A percentile compares a stretch with the other conserved stretches of the same genome.
Evolutionary conservation across 1,139 yeast species (phyloP).

Genomic region (Wickerhamiella pararugosa): DNA sequence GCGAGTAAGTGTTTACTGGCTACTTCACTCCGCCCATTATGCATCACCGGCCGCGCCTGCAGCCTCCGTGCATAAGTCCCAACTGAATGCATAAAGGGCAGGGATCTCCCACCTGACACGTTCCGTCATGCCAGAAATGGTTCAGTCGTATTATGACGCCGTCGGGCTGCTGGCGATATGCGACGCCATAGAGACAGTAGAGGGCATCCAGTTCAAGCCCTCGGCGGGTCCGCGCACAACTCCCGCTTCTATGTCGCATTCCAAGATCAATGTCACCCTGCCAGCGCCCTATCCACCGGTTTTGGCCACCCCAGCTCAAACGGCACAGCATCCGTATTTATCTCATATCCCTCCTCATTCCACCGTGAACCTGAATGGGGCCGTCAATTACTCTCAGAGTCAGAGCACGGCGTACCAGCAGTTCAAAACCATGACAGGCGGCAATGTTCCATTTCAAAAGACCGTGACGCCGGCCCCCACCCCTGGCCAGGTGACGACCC

Average conservation of each 20-base stretch:
- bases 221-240: conserved; percentile 9
- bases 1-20: too few relatives aligned
- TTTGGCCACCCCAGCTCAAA: background rate
- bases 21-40: too few relatives aligned
- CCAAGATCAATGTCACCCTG: conserved; percentile 4
- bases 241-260: conserved; percentile 5
- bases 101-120: too few relatives aligned
- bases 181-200: conserved; percentile 28
- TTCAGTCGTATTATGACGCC: conserved; percentile 25
- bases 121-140: conserved; percentile 2
- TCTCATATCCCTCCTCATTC: conserved; percentile 16
- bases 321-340: conserved; percentile 13
- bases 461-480: conserved; percentile 1
- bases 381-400: conserved; percentile 13
- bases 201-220: conserved; percentile 21
- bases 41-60: too few relatives aligned
- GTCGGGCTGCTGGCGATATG: conserved; percentile 28
- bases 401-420: conserved; percentile 15
- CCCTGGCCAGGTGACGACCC: conserved; percentile 6
- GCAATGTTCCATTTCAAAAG: conserved; percentile 3
- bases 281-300: conserved; percentile 12
- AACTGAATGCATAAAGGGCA: too few relatives aligned
- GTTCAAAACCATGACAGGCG: conserved; percentile 9
- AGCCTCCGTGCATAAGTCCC: too few relatives aligned
- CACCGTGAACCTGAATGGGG: conserved; percentile 10